These are phyloP conservation scores for Claviceps capensis DNA, from an alignment of 2,329 filamentous ascomycete species.

Conservation along the genomic window DNA sequence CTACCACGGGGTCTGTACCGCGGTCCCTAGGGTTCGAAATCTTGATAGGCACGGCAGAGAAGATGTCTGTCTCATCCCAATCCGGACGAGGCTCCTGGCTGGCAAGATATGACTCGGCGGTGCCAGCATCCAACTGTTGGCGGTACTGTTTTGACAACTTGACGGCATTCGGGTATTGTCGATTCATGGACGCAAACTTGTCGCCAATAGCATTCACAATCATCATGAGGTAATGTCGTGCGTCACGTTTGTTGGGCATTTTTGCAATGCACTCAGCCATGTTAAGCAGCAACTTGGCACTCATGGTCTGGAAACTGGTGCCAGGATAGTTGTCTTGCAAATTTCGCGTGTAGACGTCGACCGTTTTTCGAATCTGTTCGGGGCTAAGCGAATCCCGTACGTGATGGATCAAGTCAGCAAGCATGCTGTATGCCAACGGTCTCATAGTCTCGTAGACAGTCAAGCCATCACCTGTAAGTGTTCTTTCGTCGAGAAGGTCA, in stretches of 20 bases:
- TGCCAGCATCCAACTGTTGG: conserved; percentile 48
- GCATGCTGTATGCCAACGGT: conserved; percentile 92
- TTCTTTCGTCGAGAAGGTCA: conserved; percentile 84
- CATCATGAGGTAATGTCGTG: conserved; percentile 89
- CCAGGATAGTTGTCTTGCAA: conserved; percentile 91
- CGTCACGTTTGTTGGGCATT: conserved; percentile 83
- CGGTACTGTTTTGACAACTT: conserved; percentile 74
- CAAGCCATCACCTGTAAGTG: conserved; percentile 84
- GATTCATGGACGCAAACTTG: conserved; percentile 97
- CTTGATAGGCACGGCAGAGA: conserved; percentile 90
- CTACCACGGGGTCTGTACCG: conserved; percentile 76
- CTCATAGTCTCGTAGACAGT: conserved; percentile 96
- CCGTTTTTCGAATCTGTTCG: conserved; percentile 86
- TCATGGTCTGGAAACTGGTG: conserved; percentile 99
- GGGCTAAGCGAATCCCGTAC: conserved; percentile 78
- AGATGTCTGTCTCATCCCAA: conserved; percentile 98
- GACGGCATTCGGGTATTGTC: conserved; percentile 86
- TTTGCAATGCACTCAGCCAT: conserved; percentile 98
- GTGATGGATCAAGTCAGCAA: conserved; percentile 95
- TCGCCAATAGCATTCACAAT: conserved; percentile 96
- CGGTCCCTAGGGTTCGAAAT: conserved; percentile 83
- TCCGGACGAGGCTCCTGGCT: conserved; percentile 71
- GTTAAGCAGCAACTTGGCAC: conserved; percentile 87
- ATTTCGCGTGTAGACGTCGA: conserved; percentile 94
- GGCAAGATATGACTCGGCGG: conserved; percentile 68